Evolutionary conservation across 1,139 yeast genomes (phyloP).

Genomic region (Waltiozyma sp.): DNA sequence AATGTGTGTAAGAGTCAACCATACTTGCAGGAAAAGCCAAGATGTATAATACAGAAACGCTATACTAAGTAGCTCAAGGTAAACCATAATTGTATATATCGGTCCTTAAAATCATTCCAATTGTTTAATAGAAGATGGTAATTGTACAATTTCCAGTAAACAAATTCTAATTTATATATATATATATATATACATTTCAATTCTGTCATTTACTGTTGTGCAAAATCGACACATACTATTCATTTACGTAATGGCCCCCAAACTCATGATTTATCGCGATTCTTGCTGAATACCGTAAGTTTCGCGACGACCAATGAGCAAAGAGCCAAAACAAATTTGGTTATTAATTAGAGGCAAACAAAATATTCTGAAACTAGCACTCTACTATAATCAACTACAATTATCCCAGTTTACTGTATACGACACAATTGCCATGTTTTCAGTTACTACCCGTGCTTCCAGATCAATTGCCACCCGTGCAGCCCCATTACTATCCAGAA

Average conservation of each 20-base stretch:
- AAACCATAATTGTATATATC: neutral
- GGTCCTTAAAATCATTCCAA: neutral
- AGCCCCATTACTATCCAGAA: constrained; percentile 26
- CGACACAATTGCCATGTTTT: neutral
- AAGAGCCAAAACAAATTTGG: neutral
- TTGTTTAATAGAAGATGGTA: neutral
- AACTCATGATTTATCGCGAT: neutral
- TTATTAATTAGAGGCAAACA: neutral
- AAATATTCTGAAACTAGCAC: neutral
- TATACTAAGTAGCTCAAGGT: constrained; percentile 2
- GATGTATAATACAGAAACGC: constrained; percentile 8
- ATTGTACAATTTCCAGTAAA: too few species aligned
- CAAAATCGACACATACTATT: too few species aligned
- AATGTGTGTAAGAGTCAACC: too few species aligned
- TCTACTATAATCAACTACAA: too few species aligned
- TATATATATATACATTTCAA: too few species aligned
- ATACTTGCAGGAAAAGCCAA: constrained; percentile 10
- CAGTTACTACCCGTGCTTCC: constrained; percentile 8
- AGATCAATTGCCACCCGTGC: constrained; percentile 9
- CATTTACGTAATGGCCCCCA: too few species aligned
- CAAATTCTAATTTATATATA: too few species aligned
- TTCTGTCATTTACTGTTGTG: too few species aligned
- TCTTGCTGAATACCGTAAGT: neutral
- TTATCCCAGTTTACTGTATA: too few species aligned
- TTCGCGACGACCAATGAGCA: neutral